These are phyloP conservation scores for Beauveria caledonica DNA, from an alignment of 2,329 filamentous ascomycete species.

Conservation along the genomic window DNA sequence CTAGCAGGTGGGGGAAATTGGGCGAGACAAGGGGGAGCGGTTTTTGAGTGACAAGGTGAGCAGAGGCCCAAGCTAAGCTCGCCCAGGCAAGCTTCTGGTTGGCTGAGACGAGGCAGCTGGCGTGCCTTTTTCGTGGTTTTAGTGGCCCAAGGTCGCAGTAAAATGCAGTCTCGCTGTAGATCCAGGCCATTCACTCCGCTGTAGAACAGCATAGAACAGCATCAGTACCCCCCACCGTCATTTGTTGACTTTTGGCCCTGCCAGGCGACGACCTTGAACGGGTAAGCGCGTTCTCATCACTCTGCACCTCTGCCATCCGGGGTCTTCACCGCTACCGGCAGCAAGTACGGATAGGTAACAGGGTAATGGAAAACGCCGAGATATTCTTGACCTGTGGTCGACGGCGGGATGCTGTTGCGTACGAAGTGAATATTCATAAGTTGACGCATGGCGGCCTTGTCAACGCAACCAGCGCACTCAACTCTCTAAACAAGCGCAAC, in stretches of 20 bases:
- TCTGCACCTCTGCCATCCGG: neutral
- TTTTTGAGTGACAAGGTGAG: neutral
- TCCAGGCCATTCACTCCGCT: neutral
- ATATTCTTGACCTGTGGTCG: neutral
- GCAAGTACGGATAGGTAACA: neutral
- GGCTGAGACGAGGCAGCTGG: neutral
- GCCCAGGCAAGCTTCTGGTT: neutral
- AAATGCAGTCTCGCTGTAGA: neutral
- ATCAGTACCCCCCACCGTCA: neutral
- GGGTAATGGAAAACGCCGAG: neutral
- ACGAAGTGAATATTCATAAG: no score
- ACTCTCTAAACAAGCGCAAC: neutral
- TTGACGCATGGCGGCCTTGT: neutral
- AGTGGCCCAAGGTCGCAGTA: neutral
- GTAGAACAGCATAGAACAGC: neutral
- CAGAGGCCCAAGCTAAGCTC: slow-evolving; percentile 2
- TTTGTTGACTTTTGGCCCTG: slow-evolving; percentile 8
- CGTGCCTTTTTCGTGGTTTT: neutral
- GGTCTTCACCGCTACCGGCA: slow-evolving; percentile 3
- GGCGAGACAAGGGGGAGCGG: slow-evolving; percentile 27
- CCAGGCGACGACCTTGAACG: neutral
- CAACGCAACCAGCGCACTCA: neutral
- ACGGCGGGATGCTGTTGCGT: no score
- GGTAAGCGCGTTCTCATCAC: slow-evolving; percentile 5
- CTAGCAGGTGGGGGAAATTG: slow-evolving; percentile 38